Evolutionary conservation across 164 flowering plant species (phyloP), one percentile per base, ranked within the genome.

Genomic region (Macadamia tetraphylla): DNA sequence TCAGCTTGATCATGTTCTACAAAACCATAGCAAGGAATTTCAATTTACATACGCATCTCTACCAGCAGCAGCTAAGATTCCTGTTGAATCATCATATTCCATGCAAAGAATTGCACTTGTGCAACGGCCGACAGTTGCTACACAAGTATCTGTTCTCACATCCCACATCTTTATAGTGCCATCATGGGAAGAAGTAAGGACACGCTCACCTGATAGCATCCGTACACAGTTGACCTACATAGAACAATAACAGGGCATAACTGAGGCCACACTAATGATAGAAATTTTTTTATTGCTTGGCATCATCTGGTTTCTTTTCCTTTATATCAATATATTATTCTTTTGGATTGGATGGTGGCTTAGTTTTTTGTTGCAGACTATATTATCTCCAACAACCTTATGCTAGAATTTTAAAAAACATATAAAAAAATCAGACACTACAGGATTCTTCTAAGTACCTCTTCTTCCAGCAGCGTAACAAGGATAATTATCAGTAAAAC

Each of bases 121-220:
- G 80, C 87, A 89, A 70, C 97, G 97, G 17, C 98, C 97, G 72
- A 95, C 98, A 60, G 98, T 92, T 65, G 97, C 99, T 66, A 92
- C 98, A 86, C 97, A 95, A 60, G 88, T 85, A 78, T 91, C 97
- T 46, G 94, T 92, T 78, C 99, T 82, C 59, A 89, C 98, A 84
- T 95, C 99, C 99, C 99, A 95, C 99, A 95, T 95, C 80, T 92
- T 95, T 63, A 92, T 87, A 71, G 88, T 86, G 66, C 99, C 99
- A 84, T 95, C 99, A 85, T 95, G 97, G 14, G 94, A 84, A 66
- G 99, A 89, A 23, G 97, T 86, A 66, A 95, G 97, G 73, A 95
- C 98, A 66, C 98, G 91, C 72, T 92, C 98, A 51, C 99, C 99
- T 9, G 99, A 89, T 40, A 95, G 76, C 94, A 91, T 95, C 66